These are phyloP conservation scores for Neurospora sublineolata DNA, from an alignment of 495 filamentous ascomycete genomes.

Conservation along the genomic window DNA sequence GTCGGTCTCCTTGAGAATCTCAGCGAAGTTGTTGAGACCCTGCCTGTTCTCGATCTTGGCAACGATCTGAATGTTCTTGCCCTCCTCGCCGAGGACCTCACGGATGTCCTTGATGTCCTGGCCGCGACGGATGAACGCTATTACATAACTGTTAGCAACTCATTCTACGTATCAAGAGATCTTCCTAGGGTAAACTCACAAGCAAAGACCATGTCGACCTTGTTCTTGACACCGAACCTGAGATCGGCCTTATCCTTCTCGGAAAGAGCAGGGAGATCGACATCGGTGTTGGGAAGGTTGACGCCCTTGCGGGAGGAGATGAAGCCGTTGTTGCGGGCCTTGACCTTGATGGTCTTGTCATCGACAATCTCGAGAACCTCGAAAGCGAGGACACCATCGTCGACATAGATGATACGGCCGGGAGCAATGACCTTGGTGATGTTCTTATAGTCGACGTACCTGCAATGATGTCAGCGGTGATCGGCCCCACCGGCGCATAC, in stretches of 20 bases:
- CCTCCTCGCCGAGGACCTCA: slow-evolving; percentile 80
- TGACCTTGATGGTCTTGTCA: slow-evolving; percentile 71
- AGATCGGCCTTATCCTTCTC: slow-evolving; percentile 95
- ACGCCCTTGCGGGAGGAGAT: slow-evolving; percentile 98
- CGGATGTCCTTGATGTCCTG: slow-evolving; percentile 88
- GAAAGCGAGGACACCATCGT: slow-evolving; percentile 94
- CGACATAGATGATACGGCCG: slow-evolving; percentile 96
- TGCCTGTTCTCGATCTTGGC: slow-evolving; percentile 99
- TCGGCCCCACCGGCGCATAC: neutral
- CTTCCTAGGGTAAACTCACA: slow-evolving; percentile 24
- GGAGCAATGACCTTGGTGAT: slow-evolving; percentile 92
- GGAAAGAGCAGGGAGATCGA: slow-evolving; percentile 94
- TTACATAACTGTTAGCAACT: neutral
- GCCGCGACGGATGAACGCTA: slow-evolving; percentile 81
- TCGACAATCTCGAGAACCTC: slow-evolving; percentile 82
- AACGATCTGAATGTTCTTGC: slow-evolving; percentile 96
- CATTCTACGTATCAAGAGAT: neutral
- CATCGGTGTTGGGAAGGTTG: slow-evolving; percentile 95
- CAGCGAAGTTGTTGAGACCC: slow-evolving; percentile 93
- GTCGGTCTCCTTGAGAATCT: slow-evolving; percentile 91
- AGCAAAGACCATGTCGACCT: slow-evolving; percentile 97
- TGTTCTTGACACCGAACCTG: slow-evolving; percentile 91
- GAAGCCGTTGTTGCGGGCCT: slow-evolving; percentile 90
- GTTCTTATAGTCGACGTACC: slow-evolving; percentile 99
- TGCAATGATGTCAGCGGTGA: slow-evolving; percentile 23